Conservation (phyloP, 768 basidiomycete genomes). For the Hericium rajendrae region DNA sequence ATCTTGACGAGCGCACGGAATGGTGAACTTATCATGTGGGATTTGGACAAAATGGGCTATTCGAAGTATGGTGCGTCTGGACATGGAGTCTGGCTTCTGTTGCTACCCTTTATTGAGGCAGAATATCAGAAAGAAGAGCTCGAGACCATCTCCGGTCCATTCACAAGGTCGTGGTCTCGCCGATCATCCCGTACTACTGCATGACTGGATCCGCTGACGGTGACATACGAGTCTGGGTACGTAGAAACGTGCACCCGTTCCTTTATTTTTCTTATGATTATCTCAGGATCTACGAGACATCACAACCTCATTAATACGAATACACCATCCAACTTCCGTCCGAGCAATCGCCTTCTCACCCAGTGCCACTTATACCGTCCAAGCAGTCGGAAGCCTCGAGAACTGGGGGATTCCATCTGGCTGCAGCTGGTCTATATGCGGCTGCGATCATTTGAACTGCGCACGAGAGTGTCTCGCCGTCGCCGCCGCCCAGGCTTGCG, state of each 20-base stretch:
- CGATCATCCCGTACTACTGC: slow-evolving; percentile 60
- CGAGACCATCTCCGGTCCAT: slow-evolving; percentile 69
- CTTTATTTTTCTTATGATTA: slow-evolving; percentile 1
- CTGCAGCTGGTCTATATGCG: no score
- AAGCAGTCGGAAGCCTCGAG: no score
- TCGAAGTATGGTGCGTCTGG: slow-evolving; percentile 59
- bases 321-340: slow-evolving; percentile 61
- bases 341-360: slow-evolving; percentile 66
- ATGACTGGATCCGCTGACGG: slow-evolving; percentile 78
- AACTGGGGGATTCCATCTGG: no score
- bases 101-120: neutral
- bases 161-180: slow-evolving; percentile 57
- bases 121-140: slow-evolving; percentile 44
- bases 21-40: slow-evolving; percentile 81
- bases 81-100: neutral
- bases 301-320: slow-evolving; percentile 56
- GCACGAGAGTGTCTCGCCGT: no score
- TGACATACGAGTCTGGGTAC: slow-evolving; percentile 72
- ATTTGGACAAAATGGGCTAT: slow-evolving; percentile 53
- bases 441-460: no score
- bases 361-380: slow-evolving; percentile 51
- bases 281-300: slow-evolving; percentile 65
- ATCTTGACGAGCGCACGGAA: slow-evolving; percentile 73
- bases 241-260: slow-evolving; percentile 11
- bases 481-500: no score